These are phyloP conservation scores for Aureobasidium sp. DNA, from an alignment of 2,329 filamentous ascomycete species.

Conservation along the genomic window DNA sequence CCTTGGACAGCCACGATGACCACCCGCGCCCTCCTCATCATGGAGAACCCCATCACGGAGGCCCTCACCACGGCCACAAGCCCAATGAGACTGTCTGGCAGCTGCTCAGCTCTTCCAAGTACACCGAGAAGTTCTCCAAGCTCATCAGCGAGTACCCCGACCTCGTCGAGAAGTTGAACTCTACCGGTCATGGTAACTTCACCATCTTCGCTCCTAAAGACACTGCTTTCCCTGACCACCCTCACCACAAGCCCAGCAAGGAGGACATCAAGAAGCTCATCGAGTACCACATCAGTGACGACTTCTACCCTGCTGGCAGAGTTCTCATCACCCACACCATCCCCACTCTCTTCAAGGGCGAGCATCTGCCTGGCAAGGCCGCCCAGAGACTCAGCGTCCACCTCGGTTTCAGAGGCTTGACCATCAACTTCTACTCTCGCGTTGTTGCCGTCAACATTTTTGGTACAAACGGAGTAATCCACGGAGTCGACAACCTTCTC, in stretches of 20 bases:
- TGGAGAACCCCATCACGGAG: constrained; percentile 24
- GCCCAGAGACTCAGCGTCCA: constrained; percentile 64
- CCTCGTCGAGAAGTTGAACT: constrained; percentile 65
- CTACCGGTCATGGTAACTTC: constrained; percentile 58
- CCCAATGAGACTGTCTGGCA: constrained; percentile 71
- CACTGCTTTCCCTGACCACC: constrained; percentile 57
- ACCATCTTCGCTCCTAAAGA: constrained; percentile 78
- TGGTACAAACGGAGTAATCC: constrained; percentile 72
- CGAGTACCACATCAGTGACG: constrained; percentile 65
- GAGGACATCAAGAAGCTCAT: constrained; percentile 62
- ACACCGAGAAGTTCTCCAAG: constrained; percentile 68
- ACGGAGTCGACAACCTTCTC: constrained; percentile 67
- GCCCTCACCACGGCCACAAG: constrained; percentile 34
- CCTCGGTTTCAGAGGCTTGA: constrained; percentile 54
- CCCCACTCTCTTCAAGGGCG: constrained; percentile 56
- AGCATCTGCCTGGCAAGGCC: constrained; percentile 52
- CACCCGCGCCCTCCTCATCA: constrained; percentile 25
- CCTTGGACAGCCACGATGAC: constrained; percentile 23
- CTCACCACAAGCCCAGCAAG: constrained; percentile 53
- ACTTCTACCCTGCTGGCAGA: constrained; percentile 56
- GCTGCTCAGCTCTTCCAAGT: constrained; percentile 64
- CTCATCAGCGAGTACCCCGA: constrained; percentile 66
- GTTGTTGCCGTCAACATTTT: constrained; percentile 62
- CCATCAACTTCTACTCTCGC: constrained; percentile 69
- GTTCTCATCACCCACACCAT: constrained; percentile 67